Percentiles rank a stretch among this genome's conserved stretches.
These are phyloP conservation scores for Starmerella sirachaensis DNA, from an alignment of 805 yeast genomes.

Conservation along the genomic window DNA sequence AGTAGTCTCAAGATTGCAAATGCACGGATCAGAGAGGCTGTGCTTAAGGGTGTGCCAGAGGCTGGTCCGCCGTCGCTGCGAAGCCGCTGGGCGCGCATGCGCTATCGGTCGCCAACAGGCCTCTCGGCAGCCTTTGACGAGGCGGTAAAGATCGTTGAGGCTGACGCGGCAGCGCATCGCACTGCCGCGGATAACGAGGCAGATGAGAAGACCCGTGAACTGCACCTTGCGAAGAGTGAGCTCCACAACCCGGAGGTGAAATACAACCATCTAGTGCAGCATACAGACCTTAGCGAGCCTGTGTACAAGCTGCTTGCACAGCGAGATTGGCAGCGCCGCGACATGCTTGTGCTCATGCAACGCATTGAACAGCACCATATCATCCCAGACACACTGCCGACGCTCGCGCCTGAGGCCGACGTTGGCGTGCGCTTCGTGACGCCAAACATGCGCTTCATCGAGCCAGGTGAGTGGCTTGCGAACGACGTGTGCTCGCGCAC, in stretches of 20 bases:
- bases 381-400: slow-evolving; percentile 90
- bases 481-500: slow-evolving; percentile 61
- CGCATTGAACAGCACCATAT: slow-evolving; percentile 74
- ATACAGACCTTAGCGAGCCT: slow-evolving; percentile 59
- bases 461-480: slow-evolving; percentile 67
- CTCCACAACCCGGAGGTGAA: slow-evolving; percentile 72
- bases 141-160: slow-evolving; percentile 49
- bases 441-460: slow-evolving; percentile 43
- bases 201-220: slow-evolving; percentile 19
- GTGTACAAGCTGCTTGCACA: slow-evolving; percentile 62
- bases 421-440: slow-evolving; percentile 47
- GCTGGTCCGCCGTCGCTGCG: slow-evolving; percentile 23
- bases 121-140: slow-evolving; percentile 60
- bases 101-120: slow-evolving; percentile 57
- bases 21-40: slow-evolving; percentile 22
- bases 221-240: slow-evolving; percentile 50
- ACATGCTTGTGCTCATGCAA: slow-evolving; percentile 76
- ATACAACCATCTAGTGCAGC: slow-evolving; percentile 42
- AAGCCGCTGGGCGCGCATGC: slow-evolving; percentile 21
- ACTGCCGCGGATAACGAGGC: slow-evolving; percentile 27
- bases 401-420: slow-evolving; percentile 68
- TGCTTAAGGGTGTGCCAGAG: slow-evolving; percentile 22
- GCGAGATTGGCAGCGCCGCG: slow-evolving; percentile 59
- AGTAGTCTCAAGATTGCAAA: slow-evolving; percentile 20
- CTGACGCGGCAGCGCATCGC: slow-evolving; percentile 38